phyloP scores from a whole-genome alignment of 345 rosid genomes.

The Acer yangbiense region DNA sequence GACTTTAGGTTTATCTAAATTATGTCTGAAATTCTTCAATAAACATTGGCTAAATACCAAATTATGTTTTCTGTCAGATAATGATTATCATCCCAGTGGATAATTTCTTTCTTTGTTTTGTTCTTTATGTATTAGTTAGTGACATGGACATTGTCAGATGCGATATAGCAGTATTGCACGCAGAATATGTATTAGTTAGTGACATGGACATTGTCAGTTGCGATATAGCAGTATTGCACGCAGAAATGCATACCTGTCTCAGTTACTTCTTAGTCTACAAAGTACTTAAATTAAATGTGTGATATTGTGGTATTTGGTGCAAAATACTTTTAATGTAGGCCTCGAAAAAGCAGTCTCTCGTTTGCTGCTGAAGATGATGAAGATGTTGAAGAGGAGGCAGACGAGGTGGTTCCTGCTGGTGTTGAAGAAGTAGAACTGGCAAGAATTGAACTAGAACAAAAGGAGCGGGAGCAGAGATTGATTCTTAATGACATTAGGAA shows the following conservation, averaged over 20 bases:
- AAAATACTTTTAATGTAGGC: constrained; percentile 54
- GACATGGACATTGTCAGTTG: constrained; percentile 13
- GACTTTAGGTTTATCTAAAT: constrained; percentile 7
- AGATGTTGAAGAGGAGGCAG: constrained; percentile 97
- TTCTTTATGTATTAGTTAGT: not conserved
- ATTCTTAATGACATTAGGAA: constrained; percentile 79
- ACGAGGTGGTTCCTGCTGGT: constrained; percentile 96
- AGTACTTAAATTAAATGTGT: not conserved
- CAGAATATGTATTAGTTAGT: not conserved
- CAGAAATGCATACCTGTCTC: constrained; percentile 12
- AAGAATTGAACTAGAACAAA: constrained; percentile 76
- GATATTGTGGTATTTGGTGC: constrained; percentile 13
- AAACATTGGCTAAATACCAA: not conserved
- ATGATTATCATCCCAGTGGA: not conserved
- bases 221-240: not conserved
- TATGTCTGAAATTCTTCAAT: constrained; percentile 6
- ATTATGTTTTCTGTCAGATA: not conserved
- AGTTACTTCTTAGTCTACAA: constrained; percentile 12
- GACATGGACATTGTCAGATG: constrained; percentile 14
- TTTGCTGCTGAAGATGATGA: constrained; percentile 92
- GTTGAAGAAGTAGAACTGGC: constrained; percentile 98
- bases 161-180: not conserved
- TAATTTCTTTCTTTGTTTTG: not conserved
- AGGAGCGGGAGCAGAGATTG: constrained; percentile 72
- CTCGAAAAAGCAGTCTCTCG: constrained; percentile 85